A percentile compares a stretch with the other conserved stretches of the same genome.
Conservation (phyloP, 306 rosid species). For the Argentina anserina region DNA sequence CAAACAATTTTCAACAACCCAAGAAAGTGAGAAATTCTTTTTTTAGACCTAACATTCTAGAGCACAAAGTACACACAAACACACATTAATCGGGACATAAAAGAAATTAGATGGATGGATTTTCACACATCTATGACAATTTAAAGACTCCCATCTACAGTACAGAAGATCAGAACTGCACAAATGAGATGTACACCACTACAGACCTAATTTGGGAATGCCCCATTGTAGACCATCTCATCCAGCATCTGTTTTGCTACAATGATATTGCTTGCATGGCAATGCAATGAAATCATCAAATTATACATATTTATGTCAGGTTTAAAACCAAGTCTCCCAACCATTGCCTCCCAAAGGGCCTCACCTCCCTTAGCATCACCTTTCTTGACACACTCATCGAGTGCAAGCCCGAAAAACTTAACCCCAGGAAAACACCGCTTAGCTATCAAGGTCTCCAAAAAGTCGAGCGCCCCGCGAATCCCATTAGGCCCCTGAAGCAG, state of each 20-base stretch:
- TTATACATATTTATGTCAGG: constrained; percentile 46
- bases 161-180: background rate
- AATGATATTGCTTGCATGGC: constrained; percentile 30
- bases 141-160: background rate
- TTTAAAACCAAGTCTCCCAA: constrained; percentile 22
- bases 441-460: constrained; percentile 41
- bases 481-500: constrained; percentile 51
- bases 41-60: background rate
- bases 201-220: constrained; percentile 40
- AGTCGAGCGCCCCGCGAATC: constrained; percentile 34
- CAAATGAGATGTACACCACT: background rate
- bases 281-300: constrained; percentile 49
- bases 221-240: constrained; percentile 50
- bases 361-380: constrained; percentile 39
- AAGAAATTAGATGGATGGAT: background rate
- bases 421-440: constrained; percentile 53
- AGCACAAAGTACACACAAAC: background rate
- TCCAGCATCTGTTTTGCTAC: constrained; percentile 42
- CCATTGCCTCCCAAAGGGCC: constrained; percentile 53
- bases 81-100: background rate
- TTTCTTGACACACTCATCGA: constrained; percentile 49
- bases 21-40: background rate
- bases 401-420: constrained; percentile 51
- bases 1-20: background rate
- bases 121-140: background rate